Percentiles rank a stretch among this genome's conserved stretches.
Evolutionary conservation across 768 basidiomycete genomes (phyloP).

Genomic region (Tremella fuciformis): DNA sequence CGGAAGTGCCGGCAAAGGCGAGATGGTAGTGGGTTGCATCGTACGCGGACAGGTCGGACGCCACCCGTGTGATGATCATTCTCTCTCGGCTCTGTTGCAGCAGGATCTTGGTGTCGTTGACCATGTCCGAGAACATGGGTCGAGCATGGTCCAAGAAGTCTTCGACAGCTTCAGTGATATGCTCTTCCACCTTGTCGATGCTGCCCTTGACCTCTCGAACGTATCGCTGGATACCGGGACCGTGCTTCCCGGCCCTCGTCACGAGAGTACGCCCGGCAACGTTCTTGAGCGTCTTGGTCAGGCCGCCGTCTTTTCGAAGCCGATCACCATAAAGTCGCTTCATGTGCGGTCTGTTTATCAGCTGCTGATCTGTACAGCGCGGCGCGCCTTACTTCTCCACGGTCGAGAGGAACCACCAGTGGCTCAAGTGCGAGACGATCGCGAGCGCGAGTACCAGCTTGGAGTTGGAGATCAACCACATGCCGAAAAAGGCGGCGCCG

Average conservation of each 20-base stretch:
- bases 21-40: slow-evolving; percentile 71
- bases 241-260: slow-evolving; percentile 70
- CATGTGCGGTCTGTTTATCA: slow-evolving; percentile 83
- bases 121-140: slow-evolving; percentile 80
- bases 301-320: slow-evolving; percentile 90
- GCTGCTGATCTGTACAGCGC: background rate
- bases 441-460: slow-evolving; percentile 86
- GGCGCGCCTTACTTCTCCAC: slow-evolving; percentile 75
- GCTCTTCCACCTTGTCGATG: slow-evolving; percentile 92
- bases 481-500: slow-evolving; percentile 89
- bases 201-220: slow-evolving; percentile 89
- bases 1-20: slow-evolving; percentile 60
- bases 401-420: slow-evolving; percentile 91
- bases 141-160: slow-evolving; percentile 89
- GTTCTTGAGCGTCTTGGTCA: slow-evolving; percentile 95
- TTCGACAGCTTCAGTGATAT: slow-evolving; percentile 87
- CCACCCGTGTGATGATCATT: slow-evolving; percentile 89
- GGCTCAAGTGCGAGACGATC: slow-evolving; percentile 75
- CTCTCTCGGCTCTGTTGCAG: slow-evolving; percentile 86
- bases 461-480: slow-evolving; percentile 85
- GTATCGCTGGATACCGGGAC: slow-evolving; percentile 75
- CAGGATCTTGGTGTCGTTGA: slow-evolving; percentile 87
- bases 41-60: slow-evolving; percentile 73
- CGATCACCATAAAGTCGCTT: slow-evolving; percentile 89
- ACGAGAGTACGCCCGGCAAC: slow-evolving; percentile 78